Conservation (phyloP, 176 grass and related monocot genomes). For the Triticum timopheevii region DNA sequence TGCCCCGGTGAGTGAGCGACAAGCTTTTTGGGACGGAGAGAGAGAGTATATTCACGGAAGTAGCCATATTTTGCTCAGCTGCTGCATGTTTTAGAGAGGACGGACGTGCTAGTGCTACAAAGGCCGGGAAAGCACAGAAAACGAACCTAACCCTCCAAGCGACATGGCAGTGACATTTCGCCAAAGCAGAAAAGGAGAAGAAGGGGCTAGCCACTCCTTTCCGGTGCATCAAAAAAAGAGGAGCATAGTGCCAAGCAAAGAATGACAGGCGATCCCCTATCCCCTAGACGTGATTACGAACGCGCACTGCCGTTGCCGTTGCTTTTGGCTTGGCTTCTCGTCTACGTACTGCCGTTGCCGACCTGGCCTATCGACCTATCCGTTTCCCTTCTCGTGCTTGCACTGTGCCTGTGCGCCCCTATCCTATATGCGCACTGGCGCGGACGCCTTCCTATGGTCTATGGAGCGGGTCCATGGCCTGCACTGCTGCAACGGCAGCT, state of each 20-base stretch:
- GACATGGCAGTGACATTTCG: constrained; percentile 7
- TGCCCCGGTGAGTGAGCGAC: background rate
- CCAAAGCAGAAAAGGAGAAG: background rate
- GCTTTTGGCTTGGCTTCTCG: background rate
- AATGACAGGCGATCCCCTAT: background rate
- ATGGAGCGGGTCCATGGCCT: background rate
- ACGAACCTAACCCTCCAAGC: background rate
- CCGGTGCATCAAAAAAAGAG: background rate
- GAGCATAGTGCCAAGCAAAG: constrained; percentile 1
- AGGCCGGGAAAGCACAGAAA: background rate
- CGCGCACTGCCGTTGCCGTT: background rate
- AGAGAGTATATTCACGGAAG: background rate
- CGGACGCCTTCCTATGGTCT: no score
- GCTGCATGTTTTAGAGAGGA: background rate
- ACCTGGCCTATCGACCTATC: background rate
- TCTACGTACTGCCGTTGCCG: background rate
- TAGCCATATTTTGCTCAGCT: background rate
- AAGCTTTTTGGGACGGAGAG: no score
- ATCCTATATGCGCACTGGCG: background rate
- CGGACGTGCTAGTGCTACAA: background rate
- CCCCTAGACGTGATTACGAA: background rate
- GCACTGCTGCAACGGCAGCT: background rate
- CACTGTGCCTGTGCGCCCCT: background rate
- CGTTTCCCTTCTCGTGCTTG: background rate
- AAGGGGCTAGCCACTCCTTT: background rate